Evolutionary conservation across 306 rosid species (phyloP).

Genomic region (Lotus japonicus): DNA sequence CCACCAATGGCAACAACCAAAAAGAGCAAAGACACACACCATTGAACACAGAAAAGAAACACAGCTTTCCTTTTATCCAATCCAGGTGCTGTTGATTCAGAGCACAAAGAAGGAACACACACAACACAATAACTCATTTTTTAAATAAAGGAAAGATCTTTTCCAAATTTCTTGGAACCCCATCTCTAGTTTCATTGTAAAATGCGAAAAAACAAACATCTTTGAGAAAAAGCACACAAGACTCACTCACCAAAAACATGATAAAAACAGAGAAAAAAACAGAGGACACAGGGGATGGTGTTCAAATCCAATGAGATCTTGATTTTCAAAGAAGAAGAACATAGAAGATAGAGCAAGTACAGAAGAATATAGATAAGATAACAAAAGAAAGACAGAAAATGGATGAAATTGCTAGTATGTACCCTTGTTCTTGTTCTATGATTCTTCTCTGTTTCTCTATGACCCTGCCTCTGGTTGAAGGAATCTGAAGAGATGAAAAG

Average conservation of each 20-base stretch:
- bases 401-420: background rate
- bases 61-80: background rate
- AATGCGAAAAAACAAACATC: background rate
- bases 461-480: background rate
- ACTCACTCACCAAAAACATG: background rate
- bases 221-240: background rate
- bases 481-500: background rate
- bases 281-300: background rate
- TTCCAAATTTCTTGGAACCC: conserved; percentile 2
- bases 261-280: background rate
- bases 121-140: background rate
- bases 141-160: background rate
- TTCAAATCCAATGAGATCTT: conserved; percentile 17
- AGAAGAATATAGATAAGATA: background rate
- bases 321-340: background rate
- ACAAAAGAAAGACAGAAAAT: background rate
- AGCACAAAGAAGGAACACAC: background rate
- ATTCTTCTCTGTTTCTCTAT: background rate
- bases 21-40: background rate
- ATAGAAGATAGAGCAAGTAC: background rate
- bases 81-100: background rate
- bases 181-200: background rate
- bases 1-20: background rate
- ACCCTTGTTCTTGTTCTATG: background rate
- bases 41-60: background rate